Conservation (phyloP, 2,329 filamentous ascomycete species). For the Aspergillus piperis region DNA sequence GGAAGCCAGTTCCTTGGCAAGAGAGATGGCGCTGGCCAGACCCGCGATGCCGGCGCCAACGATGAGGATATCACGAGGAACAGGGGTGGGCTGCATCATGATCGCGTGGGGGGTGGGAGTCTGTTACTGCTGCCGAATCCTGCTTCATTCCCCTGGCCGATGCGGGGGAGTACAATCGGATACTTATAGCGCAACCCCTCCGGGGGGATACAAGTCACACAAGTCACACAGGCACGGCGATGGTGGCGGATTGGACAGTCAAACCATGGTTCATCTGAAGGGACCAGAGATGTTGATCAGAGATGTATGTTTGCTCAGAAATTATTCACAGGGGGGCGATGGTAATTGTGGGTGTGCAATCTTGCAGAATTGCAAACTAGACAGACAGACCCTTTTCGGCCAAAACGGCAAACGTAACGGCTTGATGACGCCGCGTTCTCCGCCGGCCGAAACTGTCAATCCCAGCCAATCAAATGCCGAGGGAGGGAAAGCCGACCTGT, state of each 20-base stretch:
- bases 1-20: constrained; percentile 21
- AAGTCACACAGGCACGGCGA: background rate
- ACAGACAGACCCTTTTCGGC: background rate
- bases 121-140: background rate
- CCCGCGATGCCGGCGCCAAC: constrained; percentile 27
- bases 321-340: too few species aligned
- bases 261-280: background rate
- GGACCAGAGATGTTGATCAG: background rate
- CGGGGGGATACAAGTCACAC: background rate
- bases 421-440: background rate
- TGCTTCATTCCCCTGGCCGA: background rate
- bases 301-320: too few species aligned
- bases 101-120: background rate
- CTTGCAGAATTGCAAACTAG: background rate
- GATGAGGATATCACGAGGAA: constrained; percentile 23
- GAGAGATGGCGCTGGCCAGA: constrained; percentile 23
- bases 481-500: background rate
- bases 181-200: background rate
- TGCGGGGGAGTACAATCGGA: background rate
- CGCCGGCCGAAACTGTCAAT: background rate
- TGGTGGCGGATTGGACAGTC: background rate
- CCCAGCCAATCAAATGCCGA: background rate
- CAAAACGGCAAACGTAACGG: background rate
- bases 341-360: background rate
- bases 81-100: background rate